Evolutionary conservation across 1,284 basidiomycete genomes (phyloP), one percentile per base, ranked within the genome.

Genomic region (Heterobasidion annosum): DNA sequence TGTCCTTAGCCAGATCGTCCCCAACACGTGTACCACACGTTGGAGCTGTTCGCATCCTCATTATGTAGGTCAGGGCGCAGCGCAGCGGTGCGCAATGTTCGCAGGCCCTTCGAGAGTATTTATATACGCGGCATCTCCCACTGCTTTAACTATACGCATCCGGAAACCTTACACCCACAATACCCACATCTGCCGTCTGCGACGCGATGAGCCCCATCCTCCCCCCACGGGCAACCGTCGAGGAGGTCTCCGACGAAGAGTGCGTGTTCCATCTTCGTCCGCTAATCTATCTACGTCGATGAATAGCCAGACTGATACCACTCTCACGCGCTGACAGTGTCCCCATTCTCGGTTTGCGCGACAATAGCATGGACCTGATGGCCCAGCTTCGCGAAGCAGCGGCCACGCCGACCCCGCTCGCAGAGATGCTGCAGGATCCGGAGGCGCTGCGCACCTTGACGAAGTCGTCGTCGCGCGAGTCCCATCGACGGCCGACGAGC

Each of bases 401-500:
- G 35, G 53, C 59, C n/a, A 63, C 67, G 16, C 66, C 67, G 7
- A 64, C 65, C 15, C 67, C 67, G 4, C 63, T 69, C 45, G 59
- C 62, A 56, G 67, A 64, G 56, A 62, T 69, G 55, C 62, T 69
- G 15, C 67, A 66, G 44, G 66, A 68, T 52, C 67, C 68, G 8
- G 58, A 59, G 34, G 57, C 67, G 48, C 61, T 69, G 18, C 58
- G 60, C 42, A 59, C 60, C 45, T 60, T 67, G 2, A 44, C 48
- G 25, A 50, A 47, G 34, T 19, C 49, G 44, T 48, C 48, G n/a
- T 53, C 52, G 9, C 57, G 60, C 9, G 53, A 61, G 8, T 58
- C 60, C 32, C 57, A 58, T 34, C 35, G 51, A 48, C 40, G 47
- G 46, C 51, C 8, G 57, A 50, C 48, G 47, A 53, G 16, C 56